phyloP scores from a whole-genome alignment of 495 filamentous ascomycete species.

The Clohesyomyces aquaticus region DNA sequence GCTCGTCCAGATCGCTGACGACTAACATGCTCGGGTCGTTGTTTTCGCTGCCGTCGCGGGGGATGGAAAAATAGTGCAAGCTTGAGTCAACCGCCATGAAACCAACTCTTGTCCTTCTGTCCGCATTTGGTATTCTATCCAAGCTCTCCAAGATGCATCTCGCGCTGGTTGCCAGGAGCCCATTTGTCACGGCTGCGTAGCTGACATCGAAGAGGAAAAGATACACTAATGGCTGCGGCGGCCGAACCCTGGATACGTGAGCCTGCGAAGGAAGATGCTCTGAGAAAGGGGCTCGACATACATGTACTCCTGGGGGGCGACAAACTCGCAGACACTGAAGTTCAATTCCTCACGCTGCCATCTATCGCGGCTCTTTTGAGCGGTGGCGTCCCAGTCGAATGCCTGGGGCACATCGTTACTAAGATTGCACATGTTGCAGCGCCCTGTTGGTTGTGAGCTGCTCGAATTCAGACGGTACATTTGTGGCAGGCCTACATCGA shows the following conservation, averaged over 20 bases:
- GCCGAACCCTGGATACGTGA: conserved; percentile 61
- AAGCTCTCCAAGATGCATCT: conserved; percentile 94
- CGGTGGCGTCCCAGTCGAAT: conserved; percentile 93
- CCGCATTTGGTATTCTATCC: conserved; percentile 95
- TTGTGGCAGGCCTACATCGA: conserved; percentile 67
- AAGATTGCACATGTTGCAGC: conserved; percentile 97
- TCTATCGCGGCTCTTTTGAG: conserved; percentile 86
- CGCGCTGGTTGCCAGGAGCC: conserved; percentile 91
- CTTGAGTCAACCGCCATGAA: conserved; percentile 96
- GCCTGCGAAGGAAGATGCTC: neutral
- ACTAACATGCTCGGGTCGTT: conserved; percentile 89
- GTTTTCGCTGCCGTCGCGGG: conserved; percentile 80
- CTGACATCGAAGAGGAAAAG: conserved; percentile 97
- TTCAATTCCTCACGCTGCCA: conserved; percentile 91
- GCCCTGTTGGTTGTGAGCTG: neutral
- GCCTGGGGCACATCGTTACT: conserved; percentile 98
- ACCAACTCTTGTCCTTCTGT: conserved; percentile 85
- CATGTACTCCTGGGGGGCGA: conserved; percentile 99
- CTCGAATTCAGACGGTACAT: no score
- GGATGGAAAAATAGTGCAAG: conserved; percentile 93
- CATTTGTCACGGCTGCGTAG: conserved; percentile 85
- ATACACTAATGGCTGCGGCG: conserved; percentile 96
- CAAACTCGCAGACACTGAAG: conserved; percentile 91
- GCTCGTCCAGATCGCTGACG: conserved; percentile 93
- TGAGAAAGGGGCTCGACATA: neutral